These are phyloP conservation scores for Fusarium oxysporum DNA, from an alignment of 2,329 filamentous ascomycete species.

Conservation along the genomic window DNA sequence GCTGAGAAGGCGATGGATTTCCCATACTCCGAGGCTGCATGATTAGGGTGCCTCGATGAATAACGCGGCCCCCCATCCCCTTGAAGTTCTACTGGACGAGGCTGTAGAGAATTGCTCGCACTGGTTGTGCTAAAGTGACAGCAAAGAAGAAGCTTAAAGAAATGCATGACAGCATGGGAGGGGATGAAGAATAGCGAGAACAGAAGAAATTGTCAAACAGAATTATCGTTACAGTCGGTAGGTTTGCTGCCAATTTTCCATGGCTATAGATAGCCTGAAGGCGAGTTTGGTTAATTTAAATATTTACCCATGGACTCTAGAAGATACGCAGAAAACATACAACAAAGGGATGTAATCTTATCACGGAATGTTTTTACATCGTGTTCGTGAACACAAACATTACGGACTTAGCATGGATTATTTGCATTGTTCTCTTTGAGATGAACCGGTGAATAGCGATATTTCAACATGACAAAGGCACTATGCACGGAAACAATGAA, in stretches of 20 bases:
- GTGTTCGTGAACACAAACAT: not conserved
- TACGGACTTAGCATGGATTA: not conserved
- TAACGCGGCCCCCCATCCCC: not conserved
- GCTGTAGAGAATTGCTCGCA: not conserved
- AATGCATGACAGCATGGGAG: not conserved
- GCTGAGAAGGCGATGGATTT: not conserved
- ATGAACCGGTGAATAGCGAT: too few species aligned
- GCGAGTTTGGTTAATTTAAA: not conserved
- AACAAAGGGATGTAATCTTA: not conserved
- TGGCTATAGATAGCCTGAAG: not conserved
- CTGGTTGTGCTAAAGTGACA: not conserved
- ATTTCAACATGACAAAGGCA: not conserved
- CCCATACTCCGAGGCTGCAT: not conserved
- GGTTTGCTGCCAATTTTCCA: not conserved
- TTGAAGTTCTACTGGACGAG: not conserved
- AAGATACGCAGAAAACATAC: not conserved
- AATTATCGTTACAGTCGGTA: not conserved
- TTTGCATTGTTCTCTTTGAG: not conserved
- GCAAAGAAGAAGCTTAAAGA: not conserved
- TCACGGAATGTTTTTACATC: not conserved
- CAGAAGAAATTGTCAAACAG: not conserved
- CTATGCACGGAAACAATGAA: not conserved
- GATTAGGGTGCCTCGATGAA: not conserved
- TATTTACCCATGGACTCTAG: not conserved
- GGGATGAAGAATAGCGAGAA: not conserved